These are phyloP conservation scores for Trichoderma reesei DNA, from an alignment of 495 filamentous ascomycete genomes.

Conservation along the genomic window DNA sequence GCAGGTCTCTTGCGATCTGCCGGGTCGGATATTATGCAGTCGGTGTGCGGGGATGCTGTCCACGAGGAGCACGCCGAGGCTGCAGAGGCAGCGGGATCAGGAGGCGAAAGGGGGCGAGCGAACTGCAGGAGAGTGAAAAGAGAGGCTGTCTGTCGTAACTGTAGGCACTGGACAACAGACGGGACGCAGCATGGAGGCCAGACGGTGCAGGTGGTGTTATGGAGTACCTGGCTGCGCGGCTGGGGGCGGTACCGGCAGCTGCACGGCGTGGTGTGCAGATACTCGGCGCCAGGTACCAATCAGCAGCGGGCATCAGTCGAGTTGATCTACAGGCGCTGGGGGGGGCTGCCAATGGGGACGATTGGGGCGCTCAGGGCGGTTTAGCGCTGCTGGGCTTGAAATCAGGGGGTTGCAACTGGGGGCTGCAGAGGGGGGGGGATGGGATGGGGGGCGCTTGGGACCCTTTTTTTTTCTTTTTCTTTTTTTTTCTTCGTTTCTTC, in stretches of 20 bases:
- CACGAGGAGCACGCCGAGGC: background rate
- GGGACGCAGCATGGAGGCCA: background rate
- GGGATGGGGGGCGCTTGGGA: background rate
- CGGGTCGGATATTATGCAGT: background rate
- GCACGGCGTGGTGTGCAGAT: background rate
- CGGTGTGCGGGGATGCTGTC: constrained; percentile 7
- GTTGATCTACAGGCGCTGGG: constrained; percentile 8
- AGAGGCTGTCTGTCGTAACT: background rate
- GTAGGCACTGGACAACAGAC: background rate
- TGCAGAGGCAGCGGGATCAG: constrained; percentile 7
- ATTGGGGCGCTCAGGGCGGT: constrained; percentile 2
- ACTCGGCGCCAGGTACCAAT: background rate
- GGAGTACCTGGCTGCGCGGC: background rate
- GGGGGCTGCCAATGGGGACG: constrained; percentile 1
- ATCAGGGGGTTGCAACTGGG: constrained; percentile 1
- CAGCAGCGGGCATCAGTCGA: background rate
- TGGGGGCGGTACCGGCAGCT: background rate
- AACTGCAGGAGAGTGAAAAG: background rate
- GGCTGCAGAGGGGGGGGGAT: background rate
- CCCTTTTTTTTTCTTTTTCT: background rate
- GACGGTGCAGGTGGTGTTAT: background rate
- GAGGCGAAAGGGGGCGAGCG: background rate
- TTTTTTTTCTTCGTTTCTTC: background rate
- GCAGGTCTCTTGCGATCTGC: background rate
- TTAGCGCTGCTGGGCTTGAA: constrained; percentile 4